These are phyloP conservation scores for Ophiobolus disseminans DNA, from an alignment of 2,329 filamentous ascomycete genomes.

Conservation along the genomic window DNA sequence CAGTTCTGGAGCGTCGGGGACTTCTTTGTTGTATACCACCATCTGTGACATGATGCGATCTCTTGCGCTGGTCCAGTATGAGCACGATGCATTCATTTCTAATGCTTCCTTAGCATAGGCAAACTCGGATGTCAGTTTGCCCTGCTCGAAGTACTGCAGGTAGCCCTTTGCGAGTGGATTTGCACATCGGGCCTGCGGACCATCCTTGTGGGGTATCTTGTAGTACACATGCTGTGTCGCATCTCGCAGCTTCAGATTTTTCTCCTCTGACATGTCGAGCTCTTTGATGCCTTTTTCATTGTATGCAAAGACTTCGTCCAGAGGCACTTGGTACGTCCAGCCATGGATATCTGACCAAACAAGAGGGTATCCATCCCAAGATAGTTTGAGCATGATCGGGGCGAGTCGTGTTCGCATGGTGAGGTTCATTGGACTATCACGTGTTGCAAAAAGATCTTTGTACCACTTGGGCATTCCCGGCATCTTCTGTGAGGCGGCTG, in stretches of 20 bases:
- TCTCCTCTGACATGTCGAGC: conserved; percentile 79
- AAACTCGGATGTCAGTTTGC: conserved; percentile 85
- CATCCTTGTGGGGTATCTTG: conserved; percentile 96
- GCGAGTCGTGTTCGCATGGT: conserved; percentile 88
- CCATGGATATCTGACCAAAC: conserved; percentile 93
- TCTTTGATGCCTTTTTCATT: conserved; percentile 72
- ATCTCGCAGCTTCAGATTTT: conserved; percentile 68
- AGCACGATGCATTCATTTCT: conserved; percentile 98
- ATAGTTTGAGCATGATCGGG: conserved; percentile 79
- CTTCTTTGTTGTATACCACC: conserved; percentile 82
- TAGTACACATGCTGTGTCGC: conserved; percentile 76
- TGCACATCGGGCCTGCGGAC: conserved; percentile 80
- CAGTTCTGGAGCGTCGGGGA: conserved; percentile 26
- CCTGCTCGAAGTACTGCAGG: conserved; percentile 87
- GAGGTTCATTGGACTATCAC: conserved; percentile 72
- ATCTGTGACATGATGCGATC: conserved; percentile 95
- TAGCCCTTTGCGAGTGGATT: conserved; percentile 94
- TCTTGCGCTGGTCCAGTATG: conserved; percentile 97
- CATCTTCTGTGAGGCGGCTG: conserved; percentile 84
- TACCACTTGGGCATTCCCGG: conserved; percentile 97
- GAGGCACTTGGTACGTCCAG: conserved; percentile 86
- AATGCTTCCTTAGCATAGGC: conserved; percentile 90
- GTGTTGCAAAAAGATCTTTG: conserved; percentile 82
- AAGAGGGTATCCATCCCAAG: conserved; percentile 89
- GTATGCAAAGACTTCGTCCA: conserved; percentile 69